Base-by-base conservation (phyloP, 352 stramenopile species). In the Globisporangium recalcitrans region DNA sequence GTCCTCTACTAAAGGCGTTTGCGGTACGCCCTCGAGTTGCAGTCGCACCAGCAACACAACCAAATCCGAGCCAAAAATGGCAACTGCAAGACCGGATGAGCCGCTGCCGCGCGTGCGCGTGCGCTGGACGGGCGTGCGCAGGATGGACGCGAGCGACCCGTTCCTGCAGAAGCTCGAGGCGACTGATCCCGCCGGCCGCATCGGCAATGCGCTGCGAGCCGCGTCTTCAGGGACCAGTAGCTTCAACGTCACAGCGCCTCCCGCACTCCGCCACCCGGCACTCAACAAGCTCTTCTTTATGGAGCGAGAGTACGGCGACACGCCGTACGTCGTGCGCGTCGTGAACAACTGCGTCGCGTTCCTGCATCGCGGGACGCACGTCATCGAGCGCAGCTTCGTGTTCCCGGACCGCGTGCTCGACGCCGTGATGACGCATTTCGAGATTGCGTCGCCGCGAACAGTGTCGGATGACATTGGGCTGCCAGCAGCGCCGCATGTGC, bases 311-410 rank as follows among this genome's bases (percentile, higher is more conserved):
- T 71, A 70, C 31, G 40, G 60, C 13, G 49, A 52, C 10, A 76
- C 64, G 4, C 72, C 74, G 31, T 82, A 67, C 21, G 36, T 82
- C n/a, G 65, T 85, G 31, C 75, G 72, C 24, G 64, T 83, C 40
- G 62, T 32, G 24, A 74, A 73, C 47, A 63, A 82, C 58, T 70
- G 64, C 36, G 83, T 92, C n/a, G 70, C 65, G 40, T 84, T 90
- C 53, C 46, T 87, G 3, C 73, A 87, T 62, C 73, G 73, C 51
- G 72, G 63, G 19, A 75, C 77, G 14, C 63, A 85, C 55, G 62
- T 90, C 44, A 74, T 87, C 19, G 83, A 90, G 60, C 77, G 79
- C 21, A 71, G 72, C 24, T 86, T 90, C 36, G 69, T 75, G 47
- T 90, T 92, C 51, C 67, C 80, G 4, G 70, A 69, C 6, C 81